Conservation (phyloP, 129 eudicot species). For the Cynara cardunculus region DNA sequence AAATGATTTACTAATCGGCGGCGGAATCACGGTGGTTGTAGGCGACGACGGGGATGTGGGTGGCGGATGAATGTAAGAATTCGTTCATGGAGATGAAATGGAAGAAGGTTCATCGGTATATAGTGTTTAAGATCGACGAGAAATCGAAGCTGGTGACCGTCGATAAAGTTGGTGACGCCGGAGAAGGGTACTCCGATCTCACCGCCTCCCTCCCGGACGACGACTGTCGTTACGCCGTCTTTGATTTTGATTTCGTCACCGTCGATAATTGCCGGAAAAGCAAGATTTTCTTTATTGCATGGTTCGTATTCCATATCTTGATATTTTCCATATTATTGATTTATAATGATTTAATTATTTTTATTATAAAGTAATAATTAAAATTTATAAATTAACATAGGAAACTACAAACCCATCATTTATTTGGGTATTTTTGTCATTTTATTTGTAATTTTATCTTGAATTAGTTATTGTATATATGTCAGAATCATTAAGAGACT, state of each 20-base stretch:
- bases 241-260: constrained; percentile 78
- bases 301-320: constrained; percentile 37
- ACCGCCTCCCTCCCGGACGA: constrained; percentile 70
- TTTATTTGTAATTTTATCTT: neutral
- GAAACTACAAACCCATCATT: neutral
- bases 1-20: neutral
- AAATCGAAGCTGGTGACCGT: constrained; percentile 57
- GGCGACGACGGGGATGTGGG: constrained; percentile 86
- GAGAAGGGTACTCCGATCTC: constrained; percentile 63
- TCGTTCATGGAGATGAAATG: constrained; percentile 86
- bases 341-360: neutral
- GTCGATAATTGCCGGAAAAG: constrained; percentile 82
- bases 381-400: neutral
- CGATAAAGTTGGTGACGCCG: constrained; percentile 77
- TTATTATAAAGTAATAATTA: neutral
- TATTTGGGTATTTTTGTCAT: neutral
- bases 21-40: constrained; percentile 9
- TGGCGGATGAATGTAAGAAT: constrained; percentile 73
- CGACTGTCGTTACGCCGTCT: constrained; percentile 87
- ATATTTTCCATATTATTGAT: neutral
- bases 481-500: too few species aligned
- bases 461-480: neutral
- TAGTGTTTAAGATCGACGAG: constrained; percentile 79
- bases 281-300: constrained; percentile 95
- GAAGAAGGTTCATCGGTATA: constrained; percentile 71